Conservation (phyloP, 192 early-diverging fungal species). For the Gamsiella multidivaricata region DNA sequence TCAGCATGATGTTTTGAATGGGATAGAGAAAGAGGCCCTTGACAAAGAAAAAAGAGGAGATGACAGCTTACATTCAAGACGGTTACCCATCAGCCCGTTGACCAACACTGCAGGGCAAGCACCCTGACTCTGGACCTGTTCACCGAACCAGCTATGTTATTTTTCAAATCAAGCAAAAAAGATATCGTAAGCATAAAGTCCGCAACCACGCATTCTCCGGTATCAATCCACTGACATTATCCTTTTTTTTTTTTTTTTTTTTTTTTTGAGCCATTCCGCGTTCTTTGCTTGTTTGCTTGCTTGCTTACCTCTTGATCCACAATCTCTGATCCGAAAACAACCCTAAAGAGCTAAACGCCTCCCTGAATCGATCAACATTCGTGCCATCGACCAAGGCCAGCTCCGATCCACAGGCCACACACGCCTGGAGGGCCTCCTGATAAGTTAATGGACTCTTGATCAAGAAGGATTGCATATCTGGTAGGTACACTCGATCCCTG, state of each 20-base stretch:
- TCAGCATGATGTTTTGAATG: background rate
- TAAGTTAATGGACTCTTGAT: conserved; percentile 29
- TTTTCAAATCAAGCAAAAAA: background rate
- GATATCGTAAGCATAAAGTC: background rate
- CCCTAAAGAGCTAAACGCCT: conserved; percentile 39
- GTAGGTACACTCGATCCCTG: conserved; percentile 38
- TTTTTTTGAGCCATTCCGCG: background rate
- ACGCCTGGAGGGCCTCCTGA: conserved; percentile 36
- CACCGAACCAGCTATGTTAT: conserved; percentile 30
- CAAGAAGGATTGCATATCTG: conserved; percentile 49
- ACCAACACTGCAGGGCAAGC: conserved; percentile 21
- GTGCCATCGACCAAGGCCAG: conserved; percentile 44
- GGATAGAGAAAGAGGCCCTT: too few species aligned
- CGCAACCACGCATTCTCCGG: background rate
- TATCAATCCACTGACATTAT: background rate
- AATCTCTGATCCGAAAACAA: conserved; percentile 30
- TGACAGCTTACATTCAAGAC: conserved; percentile 37
- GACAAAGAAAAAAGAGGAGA: background rate
- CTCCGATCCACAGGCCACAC: conserved; percentile 38
- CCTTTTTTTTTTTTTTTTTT: background rate
- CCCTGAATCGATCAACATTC: conserved; percentile 31
- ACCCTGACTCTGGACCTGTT: background rate
- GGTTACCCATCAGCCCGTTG: conserved; percentile 38
- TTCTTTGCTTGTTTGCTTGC: background rate
- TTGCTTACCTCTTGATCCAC: conserved; percentile 48